Conservation (phyloP, 2,329 filamentous ascomycete species). For the Arachnopeziza araneosa region DNA sequence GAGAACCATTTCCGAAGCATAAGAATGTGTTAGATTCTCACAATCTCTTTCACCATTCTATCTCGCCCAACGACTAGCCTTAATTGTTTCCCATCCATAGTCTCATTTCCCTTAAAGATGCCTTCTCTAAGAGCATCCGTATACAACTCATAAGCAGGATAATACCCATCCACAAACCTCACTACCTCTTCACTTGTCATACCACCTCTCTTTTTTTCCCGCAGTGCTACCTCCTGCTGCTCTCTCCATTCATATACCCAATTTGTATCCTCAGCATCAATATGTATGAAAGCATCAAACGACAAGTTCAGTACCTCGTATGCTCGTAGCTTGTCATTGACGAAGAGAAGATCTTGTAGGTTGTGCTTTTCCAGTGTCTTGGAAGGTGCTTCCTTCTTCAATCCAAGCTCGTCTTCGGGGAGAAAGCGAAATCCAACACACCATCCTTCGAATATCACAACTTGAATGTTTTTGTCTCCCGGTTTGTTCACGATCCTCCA, state of each 20-base stretch:
- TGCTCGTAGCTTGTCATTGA: constrained; percentile 51
- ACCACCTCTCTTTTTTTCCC: constrained; percentile 49
- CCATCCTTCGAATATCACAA: constrained; percentile 69
- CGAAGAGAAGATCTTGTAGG: constrained; percentile 49
- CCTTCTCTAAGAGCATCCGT: constrained; percentile 43
- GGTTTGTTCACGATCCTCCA: constrained; percentile 44
- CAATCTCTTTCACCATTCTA: constrained; percentile 36
- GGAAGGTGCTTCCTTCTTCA: constrained; percentile 33
- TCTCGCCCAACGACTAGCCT: constrained; percentile 44
- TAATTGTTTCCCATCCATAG: constrained; percentile 40
- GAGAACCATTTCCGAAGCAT: too few relatives aligned
- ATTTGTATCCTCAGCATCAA: constrained; percentile 53
- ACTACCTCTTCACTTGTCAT: constrained; percentile 63
- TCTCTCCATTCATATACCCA: constrained; percentile 65
- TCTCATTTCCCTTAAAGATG: constrained; percentile 33
- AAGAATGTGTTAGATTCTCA: constrained; percentile 7
- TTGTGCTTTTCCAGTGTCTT: constrained; percentile 45
- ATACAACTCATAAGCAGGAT: constrained; percentile 52
- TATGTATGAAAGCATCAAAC: constrained; percentile 59
- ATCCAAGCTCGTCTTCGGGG: constrained; percentile 37
- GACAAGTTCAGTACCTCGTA: constrained; percentile 56
- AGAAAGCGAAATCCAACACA: constrained; percentile 63
- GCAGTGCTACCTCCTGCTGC: constrained; percentile 57
- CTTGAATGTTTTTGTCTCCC: constrained; percentile 27
- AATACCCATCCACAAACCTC: constrained; percentile 57